Evolutionary conservation across 805 yeast species (phyloP).

Genomic region (Candida koratica): DNA sequence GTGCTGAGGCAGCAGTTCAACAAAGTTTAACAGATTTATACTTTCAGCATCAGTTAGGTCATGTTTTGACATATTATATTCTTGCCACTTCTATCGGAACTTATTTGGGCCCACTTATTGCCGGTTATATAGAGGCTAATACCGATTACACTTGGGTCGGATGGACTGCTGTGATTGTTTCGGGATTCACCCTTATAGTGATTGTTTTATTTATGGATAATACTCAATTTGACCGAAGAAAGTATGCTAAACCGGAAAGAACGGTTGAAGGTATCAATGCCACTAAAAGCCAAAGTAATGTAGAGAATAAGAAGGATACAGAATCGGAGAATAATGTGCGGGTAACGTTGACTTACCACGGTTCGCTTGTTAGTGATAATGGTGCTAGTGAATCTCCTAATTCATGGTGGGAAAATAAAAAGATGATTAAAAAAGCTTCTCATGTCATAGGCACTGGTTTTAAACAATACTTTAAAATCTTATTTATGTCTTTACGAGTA

Average conservation of each 20-base stretch:
- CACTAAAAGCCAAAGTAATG: background rate
- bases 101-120: slow-evolving; percentile 55
- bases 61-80: slow-evolving; percentile 51
- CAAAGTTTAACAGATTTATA: slow-evolving; percentile 35
- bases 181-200: slow-evolving; percentile 39
- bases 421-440: slow-evolving; percentile 33
- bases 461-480: slow-evolving; percentile 38
- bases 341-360: slow-evolving; percentile 21
- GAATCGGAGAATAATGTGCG: slow-evolving; percentile 8
- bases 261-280: background rate
- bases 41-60: slow-evolving; percentile 44
- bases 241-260: slow-evolving; percentile 13
- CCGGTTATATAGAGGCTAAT: slow-evolving; percentile 51
- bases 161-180: slow-evolving; percentile 44
- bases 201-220: slow-evolving; percentile 51
- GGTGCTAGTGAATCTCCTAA: slow-evolving; percentile 26
- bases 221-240: slow-evolving; percentile 43
- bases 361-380: slow-evolving; percentile 40
- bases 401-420: slow-evolving; percentile 29
- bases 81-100: slow-evolving; percentile 51
- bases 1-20: slow-evolving; percentile 44
- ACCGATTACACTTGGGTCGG: slow-evolving; percentile 54
- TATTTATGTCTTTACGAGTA: slow-evolving; percentile 30
- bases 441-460: slow-evolving; percentile 36
- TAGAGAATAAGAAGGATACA: slow-evolving; percentile 6